Evolutionary conservation across 2,329 filamentous ascomycete genomes (phyloP), one percentile per base, ranked within the genome.

Genomic region (Stagonosporopsis vannaccii): DNA sequence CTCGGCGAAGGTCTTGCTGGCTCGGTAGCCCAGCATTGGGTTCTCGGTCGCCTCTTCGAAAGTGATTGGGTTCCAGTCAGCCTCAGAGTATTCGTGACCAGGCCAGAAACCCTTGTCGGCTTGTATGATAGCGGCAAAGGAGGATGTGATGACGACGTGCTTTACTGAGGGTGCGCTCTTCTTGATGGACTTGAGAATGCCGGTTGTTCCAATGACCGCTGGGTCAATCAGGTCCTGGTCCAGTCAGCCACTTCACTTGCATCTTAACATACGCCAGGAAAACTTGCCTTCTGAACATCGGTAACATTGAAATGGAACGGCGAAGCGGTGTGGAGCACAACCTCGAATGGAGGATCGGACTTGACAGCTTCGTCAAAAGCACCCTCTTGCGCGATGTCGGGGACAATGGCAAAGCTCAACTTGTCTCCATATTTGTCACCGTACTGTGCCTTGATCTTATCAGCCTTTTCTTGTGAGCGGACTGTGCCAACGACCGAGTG

Each of bases 251-350:
- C 20, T 59, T 45, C 25, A 13, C 7, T 22, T 22, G 0, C 7
- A n/a, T 7, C 19, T 25, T 4, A 11, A 5, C 6, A 13, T 32
- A 28, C 26, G 7, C 17, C 2, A 12, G 22, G 4, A 4, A 7
- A n/a, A 8, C 79, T 67, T n/a, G 71, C 71, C 51, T 88, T 86
- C 60, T 94, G 82, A 17, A 90, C 87, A 62, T 88, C 84, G 32
- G 91, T 87, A 51, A 95, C 86, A 30, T 88, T 89, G 71, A 87
- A 84, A 66, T 90, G 87, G 78, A 90, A 93, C 0, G 91, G 90
- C 30, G 71, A 74, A 1, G 76, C 75, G 15, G 76, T 78, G 51
- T 78, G 76, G 17, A 78, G 62, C 44, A 94, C 89, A 41, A 84
- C 87, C 66, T 91, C 87, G 60, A 94, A 90, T 0, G 86, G 84